Conservation (phyloP, 805 yeast genomes). For the Zygosaccharomyces siamensis region DNA sequence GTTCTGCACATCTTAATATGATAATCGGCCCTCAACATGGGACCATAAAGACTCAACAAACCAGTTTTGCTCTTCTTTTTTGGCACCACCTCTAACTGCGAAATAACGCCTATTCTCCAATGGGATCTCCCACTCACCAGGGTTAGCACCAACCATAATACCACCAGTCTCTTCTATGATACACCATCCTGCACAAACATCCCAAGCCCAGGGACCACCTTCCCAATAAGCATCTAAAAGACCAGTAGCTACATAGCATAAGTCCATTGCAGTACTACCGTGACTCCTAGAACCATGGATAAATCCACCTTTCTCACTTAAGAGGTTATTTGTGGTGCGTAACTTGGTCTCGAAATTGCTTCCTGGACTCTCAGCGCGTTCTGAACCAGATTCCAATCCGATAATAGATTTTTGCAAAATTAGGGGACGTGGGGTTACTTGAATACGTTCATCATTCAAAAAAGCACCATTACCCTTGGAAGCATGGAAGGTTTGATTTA, state of each 20-base stretch:
- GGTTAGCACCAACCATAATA: slow-evolving; percentile 48
- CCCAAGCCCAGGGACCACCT: slow-evolving; percentile 69
- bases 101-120: slow-evolving; percentile 51
- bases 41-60: slow-evolving; percentile 49
- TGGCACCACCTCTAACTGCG: slow-evolving; percentile 51
- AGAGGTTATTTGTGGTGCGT: slow-evolving; percentile 43
- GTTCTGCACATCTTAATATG: slow-evolving; percentile 29
- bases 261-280: slow-evolving; percentile 63
- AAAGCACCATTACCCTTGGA: slow-evolving; percentile 53
- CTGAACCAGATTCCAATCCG: slow-evolving; percentile 60
- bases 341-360: slow-evolving; percentile 47
- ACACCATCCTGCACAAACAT: slow-evolving; percentile 66
- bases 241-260: slow-evolving; percentile 56
- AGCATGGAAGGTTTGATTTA: slow-evolving; percentile 49
- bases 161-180: slow-evolving; percentile 59
- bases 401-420: slow-evolving; percentile 48
- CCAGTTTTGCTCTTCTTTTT: slow-evolving; percentile 38
- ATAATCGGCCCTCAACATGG: slow-evolving; percentile 43
- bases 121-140: slow-evolving; percentile 44
- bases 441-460: slow-evolving; percentile 42
- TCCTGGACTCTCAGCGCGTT: slow-evolving; percentile 51
- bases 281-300: slow-evolving; percentile 58
- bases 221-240: slow-evolving; percentile 61
- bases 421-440: slow-evolving; percentile 34
- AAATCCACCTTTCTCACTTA: slow-evolving; percentile 48